Evolutionary conservation across 2,329 filamentous ascomycete species (phyloP), one percentile per base, ranked within the genome.

Genomic region (Aspergillus fructus): DNA sequence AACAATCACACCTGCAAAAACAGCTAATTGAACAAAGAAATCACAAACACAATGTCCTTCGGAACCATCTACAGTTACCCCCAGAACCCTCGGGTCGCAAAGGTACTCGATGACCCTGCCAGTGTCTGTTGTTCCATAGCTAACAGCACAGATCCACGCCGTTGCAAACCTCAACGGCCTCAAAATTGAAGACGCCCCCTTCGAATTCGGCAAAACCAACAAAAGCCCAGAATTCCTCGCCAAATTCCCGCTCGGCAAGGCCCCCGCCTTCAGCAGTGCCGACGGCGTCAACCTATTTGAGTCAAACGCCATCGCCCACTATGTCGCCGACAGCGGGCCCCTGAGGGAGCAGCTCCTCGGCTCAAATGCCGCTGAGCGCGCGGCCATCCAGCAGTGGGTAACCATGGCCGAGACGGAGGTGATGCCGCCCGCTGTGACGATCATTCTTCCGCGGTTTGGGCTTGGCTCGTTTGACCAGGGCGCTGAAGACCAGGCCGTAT

Each of bases 171-270:
- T 79, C 46, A 80, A 79, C 59, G 74, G 62, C 43, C 59, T 70
- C 19, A 61, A 66, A n/a, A 19, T 71, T 19, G 51, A 56, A 2
- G 33, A 63, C 6, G 68, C 72, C n/a, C 69, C 69, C 58, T 82
- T 80, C 68, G 58, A 68, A 41, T 74, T 79, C 62, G 66, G 70
- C 54, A 67, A 72, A 48, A 75, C 74, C 59, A 83, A 81, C 72
- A 66, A 67, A 43, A 72, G 69, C n/a, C 70, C 76, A 3, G 78
- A 79, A 4, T 83, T 77, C 71, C 67, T 79, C 13, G 59, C 76
- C 68, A 82, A 83, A 62, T 83, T 82, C 69, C 79, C 81, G 11
- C 65, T 80, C 40, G 81, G 80, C 64, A 83, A 82, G 65, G 76
- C 83, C 8, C 81, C 81, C 9, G 75, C 74, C 42, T 76, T 83